Evolutionary conservation across 177 flowering plant species (phyloP).

Genomic region (Vitis hybrid): DNA sequence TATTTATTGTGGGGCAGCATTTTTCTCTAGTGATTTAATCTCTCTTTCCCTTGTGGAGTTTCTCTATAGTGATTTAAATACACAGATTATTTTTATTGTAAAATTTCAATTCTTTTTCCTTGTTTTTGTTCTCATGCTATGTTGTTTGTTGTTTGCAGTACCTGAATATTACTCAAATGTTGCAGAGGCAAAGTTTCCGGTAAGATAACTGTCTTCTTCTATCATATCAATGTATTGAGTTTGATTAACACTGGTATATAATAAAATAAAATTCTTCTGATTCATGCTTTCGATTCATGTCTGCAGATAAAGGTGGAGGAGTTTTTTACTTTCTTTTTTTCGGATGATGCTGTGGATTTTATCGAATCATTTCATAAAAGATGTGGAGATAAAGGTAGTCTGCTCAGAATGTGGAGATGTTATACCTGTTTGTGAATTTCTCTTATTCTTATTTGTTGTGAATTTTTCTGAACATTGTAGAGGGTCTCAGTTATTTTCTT

Average conservation of each 20-base stretch:
- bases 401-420: not conserved
- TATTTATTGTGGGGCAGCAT: too few species aligned
- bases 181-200: slow-evolving; percentile 85
- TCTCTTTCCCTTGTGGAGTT: too few species aligned
- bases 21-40: too few species aligned
- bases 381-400: slow-evolving; percentile 90
- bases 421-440: not conserved
- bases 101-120: not conserved
- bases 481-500: not conserved
- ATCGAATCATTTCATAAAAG: slow-evolving; percentile 59
- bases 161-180: slow-evolving; percentile 59
- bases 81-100: not conserved
- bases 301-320: slow-evolving; percentile 75
- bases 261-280: not conserved
- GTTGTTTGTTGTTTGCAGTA: slow-evolving; percentile 47
- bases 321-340: slow-evolving; percentile 69
- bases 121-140: slow-evolving; percentile 6
- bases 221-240: not conserved
- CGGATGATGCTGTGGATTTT: slow-evolving; percentile 63
- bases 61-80: too few species aligned
- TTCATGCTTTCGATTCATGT: slow-evolving; percentile 8
- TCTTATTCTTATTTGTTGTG: slow-evolving; percentile 2
- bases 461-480: not conserved
- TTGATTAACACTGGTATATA: not conserved
- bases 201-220: slow-evolving; percentile 21